Evolutionary conservation across 257 asterid species (phyloP).

Genomic region (Dorcoceras hygrometricum): DNA sequence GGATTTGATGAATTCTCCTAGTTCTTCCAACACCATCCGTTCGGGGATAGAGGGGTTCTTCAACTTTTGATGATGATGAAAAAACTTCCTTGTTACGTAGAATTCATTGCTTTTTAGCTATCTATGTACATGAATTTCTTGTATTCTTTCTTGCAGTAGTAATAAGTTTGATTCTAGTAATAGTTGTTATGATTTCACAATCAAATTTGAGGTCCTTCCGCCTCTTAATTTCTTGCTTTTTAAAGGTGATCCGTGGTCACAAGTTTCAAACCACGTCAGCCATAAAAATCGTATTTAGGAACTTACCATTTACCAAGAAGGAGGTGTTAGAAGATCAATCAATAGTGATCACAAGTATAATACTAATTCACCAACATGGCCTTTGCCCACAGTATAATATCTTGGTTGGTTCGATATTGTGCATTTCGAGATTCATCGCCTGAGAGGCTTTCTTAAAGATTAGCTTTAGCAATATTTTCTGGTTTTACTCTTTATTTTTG

Average conservation of each 20-base stretch:
- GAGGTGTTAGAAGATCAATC: too few species aligned
- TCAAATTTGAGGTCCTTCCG: constrained; percentile 1
- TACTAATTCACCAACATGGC: too few species aligned
- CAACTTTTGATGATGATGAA: constrained; percentile 28
- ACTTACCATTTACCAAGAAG: too few species aligned
- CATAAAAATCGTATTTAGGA: too few species aligned
- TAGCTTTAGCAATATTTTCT: too few species aligned
- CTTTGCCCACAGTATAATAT: too few species aligned
- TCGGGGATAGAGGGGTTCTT: constrained; percentile 47
- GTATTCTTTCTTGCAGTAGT: constrained; percentile 18
- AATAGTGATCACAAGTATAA: too few species aligned
- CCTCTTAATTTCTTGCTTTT: not conserved
- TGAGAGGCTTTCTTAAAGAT: too few species aligned
- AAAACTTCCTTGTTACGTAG: not conserved
- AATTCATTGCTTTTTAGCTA: not conserved
- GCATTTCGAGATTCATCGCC: not conserved
- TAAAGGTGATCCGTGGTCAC: too few species aligned
- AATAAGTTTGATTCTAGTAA: not conserved
- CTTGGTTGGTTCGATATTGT: too few species aligned
- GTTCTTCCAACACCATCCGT: constrained; percentile 16
- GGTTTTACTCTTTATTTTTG: too few species aligned
- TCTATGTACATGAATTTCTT: constrained; percentile 13
- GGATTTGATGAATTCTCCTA: constrained; percentile 44
- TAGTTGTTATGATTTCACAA: not conserved
- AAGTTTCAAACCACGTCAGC: too few species aligned